A percentile compares a stretch with the other conserved stretches of the same genome.
phyloP scores from a whole-genome alignment of 2,329 filamentous ascomycete species.

The Botrytis aclada region DNA sequence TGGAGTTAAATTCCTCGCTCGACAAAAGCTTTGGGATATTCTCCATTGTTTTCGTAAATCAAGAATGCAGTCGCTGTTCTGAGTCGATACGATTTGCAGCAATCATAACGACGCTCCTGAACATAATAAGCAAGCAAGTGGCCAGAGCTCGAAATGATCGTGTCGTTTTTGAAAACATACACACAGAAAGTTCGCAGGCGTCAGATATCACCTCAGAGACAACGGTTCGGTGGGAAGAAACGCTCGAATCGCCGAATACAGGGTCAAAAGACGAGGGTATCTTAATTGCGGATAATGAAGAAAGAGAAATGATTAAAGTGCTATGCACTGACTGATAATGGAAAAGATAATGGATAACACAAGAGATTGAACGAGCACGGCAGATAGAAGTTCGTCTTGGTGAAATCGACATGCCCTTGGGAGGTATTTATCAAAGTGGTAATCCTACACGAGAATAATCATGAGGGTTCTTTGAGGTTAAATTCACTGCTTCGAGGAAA shows the following conservation, averaged over 20 bases:
- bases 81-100: conserved; percentile 21
- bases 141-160: too few species aligned
- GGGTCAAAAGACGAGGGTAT: not conserved
- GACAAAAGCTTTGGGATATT: not conserved
- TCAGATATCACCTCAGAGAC: not conserved
- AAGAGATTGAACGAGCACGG: conserved; percentile 31
- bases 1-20: conserved; percentile 11
- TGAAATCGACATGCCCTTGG: conserved; percentile 11
- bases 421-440: not conserved
- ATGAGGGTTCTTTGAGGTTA: conserved; percentile 23
- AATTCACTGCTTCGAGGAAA: conserved; percentile 22
- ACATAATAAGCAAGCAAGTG: not conserved
- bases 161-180: too few species aligned
- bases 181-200: not conserved
- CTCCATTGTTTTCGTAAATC: not conserved
- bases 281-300: not conserved
- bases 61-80: not conserved
- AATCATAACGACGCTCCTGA: conserved; percentile 14
- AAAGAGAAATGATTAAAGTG: not conserved
- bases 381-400: conserved; percentile 31
- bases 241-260: not conserved
- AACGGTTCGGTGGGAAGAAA: not conserved
- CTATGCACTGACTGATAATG: conserved; percentile 26
- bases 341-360: conserved; percentile 30
- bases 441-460: not conserved